These are phyloP conservation scores for Myxozyma lipomycoides DNA, from an alignment of 805 yeast species.

Conservation along the genomic window DNA sequence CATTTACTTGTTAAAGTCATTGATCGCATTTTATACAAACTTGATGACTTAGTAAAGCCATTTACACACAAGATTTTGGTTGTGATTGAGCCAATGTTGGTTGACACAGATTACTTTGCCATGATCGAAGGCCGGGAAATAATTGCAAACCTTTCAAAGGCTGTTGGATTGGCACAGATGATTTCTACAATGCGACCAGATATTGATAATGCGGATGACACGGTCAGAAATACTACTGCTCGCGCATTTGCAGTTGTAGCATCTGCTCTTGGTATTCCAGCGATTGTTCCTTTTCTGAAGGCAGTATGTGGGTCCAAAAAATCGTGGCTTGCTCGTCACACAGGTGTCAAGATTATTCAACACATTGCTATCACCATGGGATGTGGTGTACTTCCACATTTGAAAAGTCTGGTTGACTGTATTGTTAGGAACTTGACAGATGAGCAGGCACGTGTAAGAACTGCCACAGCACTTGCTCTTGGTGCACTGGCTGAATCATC, in stretches of 20 bases:
- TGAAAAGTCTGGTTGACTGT: constrained; percentile 61
- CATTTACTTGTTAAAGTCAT: constrained; percentile 74
- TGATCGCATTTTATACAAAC: constrained; percentile 60
- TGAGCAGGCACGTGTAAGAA: constrained; percentile 63
- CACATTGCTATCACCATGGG: constrained; percentile 69
- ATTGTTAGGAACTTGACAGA: constrained; percentile 58
- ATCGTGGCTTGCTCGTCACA: constrained; percentile 77
- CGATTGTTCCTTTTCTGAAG: constrained; percentile 70
- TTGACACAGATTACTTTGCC: constrained; percentile 73
- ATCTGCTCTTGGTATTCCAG: constrained; percentile 66
- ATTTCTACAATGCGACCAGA: constrained; percentile 77
- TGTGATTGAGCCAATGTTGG: constrained; percentile 72
- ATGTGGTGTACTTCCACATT: constrained; percentile 67
- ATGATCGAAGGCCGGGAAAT: constrained; percentile 77
- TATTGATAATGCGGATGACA: constrained; percentile 77
- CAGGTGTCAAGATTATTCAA: constrained; percentile 73
- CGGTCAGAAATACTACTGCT: constrained; percentile 69
- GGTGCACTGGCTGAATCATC: constrained; percentile 75
- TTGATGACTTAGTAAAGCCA: constrained; percentile 66
- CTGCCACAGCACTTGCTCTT: constrained; percentile 66
- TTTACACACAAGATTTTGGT: constrained; percentile 66
- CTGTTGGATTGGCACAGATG: constrained; percentile 78
- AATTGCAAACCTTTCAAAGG: constrained; percentile 66
- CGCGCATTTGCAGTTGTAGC: constrained; percentile 82
- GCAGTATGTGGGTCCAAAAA: constrained; percentile 76